Base-by-base conservation (phyloP, 139 green algal species). In the Zygnema cylindricum region DNA sequence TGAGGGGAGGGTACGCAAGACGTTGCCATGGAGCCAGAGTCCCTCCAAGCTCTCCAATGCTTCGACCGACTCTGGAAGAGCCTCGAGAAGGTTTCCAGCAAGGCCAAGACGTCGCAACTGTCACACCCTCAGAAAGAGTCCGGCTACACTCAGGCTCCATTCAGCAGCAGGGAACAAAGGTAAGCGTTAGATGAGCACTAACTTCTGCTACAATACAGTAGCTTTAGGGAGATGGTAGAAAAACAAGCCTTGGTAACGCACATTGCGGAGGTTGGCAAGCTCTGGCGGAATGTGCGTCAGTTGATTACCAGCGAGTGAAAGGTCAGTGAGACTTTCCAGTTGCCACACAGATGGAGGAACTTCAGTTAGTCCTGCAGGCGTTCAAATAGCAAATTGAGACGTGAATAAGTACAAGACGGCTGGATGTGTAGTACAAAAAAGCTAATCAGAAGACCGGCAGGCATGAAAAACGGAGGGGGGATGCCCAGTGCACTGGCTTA, bases 1-100 rank as follows among this genome's bases (percentile, higher is more conserved):
- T 7, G 49, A 63, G 35, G 86, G 86, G 23, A 91, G 82, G 16
- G 35, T 25, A 0, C 33, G 32, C 21, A 91, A 82, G 38, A 91
- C 43, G 57, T 91, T 91, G 25, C 89, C 81, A 36, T 92, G 89
- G 39, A 88, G 43, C 83, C 83, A 92, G 25, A 92, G 69, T 22
- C 88, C 88, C 32, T 92, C 83, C 43, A 92, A 69, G 1, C 55
- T 16, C 0, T n/a, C 40, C 69, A 86, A 32, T 0, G 32, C 30
- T 1, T 76, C 57, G 1, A 92, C 54, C 36, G 63, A 43, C 22
- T 40, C 22, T 33, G 88, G 88, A 54, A 92, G 42, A 71, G 7
- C 71, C 71, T 43, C 23, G 23, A 92, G 84, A n/a, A 36, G 22
- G 88, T 92, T 92, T 33, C 88, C 88, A 35, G 88, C 88, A 1